Conservation (phyloP, 176 grass and related monocot genomes). For the Thalia dealbata region DNA sequence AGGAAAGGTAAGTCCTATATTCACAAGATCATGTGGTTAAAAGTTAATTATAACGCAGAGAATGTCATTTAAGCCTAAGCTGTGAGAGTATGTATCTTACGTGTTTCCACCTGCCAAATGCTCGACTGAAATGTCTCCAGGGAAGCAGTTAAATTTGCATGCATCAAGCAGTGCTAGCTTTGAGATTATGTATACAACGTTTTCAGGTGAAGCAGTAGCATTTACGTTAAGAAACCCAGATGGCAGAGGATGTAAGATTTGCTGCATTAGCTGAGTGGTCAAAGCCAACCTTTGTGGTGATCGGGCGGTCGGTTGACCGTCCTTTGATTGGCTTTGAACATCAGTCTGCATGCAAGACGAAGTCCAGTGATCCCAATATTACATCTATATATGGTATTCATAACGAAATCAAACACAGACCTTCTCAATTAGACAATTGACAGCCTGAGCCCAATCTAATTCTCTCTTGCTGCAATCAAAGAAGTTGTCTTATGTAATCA, state of each 20-base stretch:
- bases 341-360: neutral
- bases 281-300: neutral
- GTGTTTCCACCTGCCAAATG: neutral
- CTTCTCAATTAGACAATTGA: neutral
- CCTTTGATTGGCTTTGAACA: neutral
- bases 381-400: neutral
- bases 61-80: too few relatives aligned
- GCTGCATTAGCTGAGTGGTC: slow-evolving; percentile 3
- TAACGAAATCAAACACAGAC: neutral
- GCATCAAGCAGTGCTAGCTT: neutral
- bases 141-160: neutral
- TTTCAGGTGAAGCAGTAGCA: neutral
- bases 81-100: neutral
- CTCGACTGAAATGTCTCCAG: neutral
- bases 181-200: neutral
- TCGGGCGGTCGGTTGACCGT: neutral
- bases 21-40: too few relatives aligned
- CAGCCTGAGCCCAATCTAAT: neutral
- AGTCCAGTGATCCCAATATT: neutral
- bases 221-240: neutral
- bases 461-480: neutral
- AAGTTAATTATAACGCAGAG: too few relatives aligned
- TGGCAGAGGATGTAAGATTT: neutral
- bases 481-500: neutral
- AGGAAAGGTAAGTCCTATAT: too few relatives aligned